A percentile compares a stretch with the other conserved stretches of the same genome.
phyloP scores from a whole-genome alignment of 176 grass and related monocot species.

The Tillandsia leiboldiana region DNA sequence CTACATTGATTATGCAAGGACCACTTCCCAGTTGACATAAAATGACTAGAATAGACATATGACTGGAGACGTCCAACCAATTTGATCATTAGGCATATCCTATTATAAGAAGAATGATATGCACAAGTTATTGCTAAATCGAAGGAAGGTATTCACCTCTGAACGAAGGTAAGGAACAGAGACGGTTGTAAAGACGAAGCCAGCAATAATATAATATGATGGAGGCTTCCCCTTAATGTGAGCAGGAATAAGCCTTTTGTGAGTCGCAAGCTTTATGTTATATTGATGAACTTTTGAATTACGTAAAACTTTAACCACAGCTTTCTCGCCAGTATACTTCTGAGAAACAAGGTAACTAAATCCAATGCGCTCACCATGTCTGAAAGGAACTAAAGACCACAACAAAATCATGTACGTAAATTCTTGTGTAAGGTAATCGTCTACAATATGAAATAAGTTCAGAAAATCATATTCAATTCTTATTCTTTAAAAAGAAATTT shows the following conservation, averaged over 20 bases:
- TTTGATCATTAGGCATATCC: background rate
- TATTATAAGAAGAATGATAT: background rate
- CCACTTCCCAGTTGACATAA: background rate
- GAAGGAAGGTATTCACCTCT: slow-evolving; percentile 44
- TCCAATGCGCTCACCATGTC: slow-evolving; percentile 95
- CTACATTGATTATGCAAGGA: background rate
- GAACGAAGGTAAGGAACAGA: slow-evolving; percentile 96
- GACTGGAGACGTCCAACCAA: background rate
- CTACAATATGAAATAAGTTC: background rate
- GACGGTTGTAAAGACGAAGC: slow-evolving; percentile 74
- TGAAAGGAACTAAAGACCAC: slow-evolving; percentile 76
- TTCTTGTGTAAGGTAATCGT: background rate
- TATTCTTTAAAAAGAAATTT: too few species aligned
- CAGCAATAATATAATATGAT: slow-evolving; percentile 97
- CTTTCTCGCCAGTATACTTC: slow-evolving; percentile 96
- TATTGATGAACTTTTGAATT: slow-evolving; percentile 66
- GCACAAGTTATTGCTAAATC: background rate
- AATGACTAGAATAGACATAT: background rate
- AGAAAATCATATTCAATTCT: too few species aligned
- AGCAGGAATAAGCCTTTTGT: slow-evolving; percentile 85
- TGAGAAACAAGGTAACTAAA: slow-evolving; percentile 96
- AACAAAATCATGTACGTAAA: slow-evolving; percentile 24
- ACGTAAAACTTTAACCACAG: slow-evolving; percentile 66
- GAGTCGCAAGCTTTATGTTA: slow-evolving; percentile 75
- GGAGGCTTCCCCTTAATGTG: slow-evolving; percentile 84